A percentile compares a stretch with the other conserved stretches of the same genome.
These are phyloP conservation scores for Penicillium macrosclerotiorum DNA, from an alignment of 495 filamentous ascomycete genomes.

Conservation along the genomic window DNA sequence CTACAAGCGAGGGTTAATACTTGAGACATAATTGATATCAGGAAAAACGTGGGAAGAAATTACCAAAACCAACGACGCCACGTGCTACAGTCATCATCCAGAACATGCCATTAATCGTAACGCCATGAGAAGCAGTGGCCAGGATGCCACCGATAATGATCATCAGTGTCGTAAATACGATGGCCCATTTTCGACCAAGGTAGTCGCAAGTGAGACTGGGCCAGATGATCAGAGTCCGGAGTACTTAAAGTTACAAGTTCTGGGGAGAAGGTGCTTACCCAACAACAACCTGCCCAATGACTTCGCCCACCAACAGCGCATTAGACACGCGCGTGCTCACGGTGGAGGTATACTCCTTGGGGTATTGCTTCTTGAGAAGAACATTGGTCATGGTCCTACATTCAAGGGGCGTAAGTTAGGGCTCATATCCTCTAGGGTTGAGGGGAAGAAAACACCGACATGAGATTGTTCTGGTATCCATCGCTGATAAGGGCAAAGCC, in stretches of 20 bases:
- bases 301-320: constrained; percentile 51
- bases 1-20: constrained; percentile 8
- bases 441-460: constrained; percentile 20
- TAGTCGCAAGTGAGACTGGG: constrained; percentile 49
- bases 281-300: constrained; percentile 51
- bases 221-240: neutral
- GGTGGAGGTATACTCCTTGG: constrained; percentile 40
- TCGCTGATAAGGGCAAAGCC: constrained; percentile 53
- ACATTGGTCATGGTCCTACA: constrained; percentile 52
- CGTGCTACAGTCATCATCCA: constrained; percentile 54
- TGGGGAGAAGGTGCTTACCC: constrained; percentile 26
- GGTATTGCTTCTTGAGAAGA: constrained; percentile 45
- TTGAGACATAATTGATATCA: too few relatives aligned
- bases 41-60: too few relatives aligned
- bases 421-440: neutral
- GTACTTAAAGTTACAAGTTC: too few relatives aligned
- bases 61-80: constrained; percentile 47
- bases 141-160: constrained; percentile 52
- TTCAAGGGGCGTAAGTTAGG: neutral
- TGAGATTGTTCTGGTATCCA: constrained; percentile 55
- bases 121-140: constrained; percentile 47
- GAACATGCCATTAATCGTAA: constrained; percentile 49
- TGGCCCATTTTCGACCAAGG: constrained; percentile 51
- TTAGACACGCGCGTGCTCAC: constrained; percentile 52
- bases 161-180: constrained; percentile 49